Evolutionary conservation across 805 yeast genomes (phyloP), one percentile per base, ranked within the genome.

Genomic region (Kregervanrija pseudodelftensis): DNA sequence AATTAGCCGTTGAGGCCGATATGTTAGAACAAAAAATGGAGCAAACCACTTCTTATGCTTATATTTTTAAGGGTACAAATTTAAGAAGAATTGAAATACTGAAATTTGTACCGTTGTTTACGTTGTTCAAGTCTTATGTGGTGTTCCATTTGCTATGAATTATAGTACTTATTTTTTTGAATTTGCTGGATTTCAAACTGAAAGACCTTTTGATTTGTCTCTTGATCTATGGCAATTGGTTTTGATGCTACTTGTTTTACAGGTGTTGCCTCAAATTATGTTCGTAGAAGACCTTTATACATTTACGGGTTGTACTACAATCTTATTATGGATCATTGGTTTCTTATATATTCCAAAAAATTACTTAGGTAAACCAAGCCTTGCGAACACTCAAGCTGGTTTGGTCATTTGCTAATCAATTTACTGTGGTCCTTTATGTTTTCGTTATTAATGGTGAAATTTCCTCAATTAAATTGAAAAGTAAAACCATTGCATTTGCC

Each of bases 91-190:
- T 83, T 1, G 70, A 73, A 56, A 60, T 76, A 78, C 83, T 1
- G 70, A 73, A 56, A 60, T 76, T 33, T 40, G 45, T 40, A 30
- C 38, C 4, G 33, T 40, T 16, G 41, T 39, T 32, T 80, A 74
- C 60, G 63, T 71, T 51, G 72, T 78, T 73, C 79, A 74, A 59
- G 81, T 76, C 54, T 61, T 77, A 50, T 72, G 81, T 36, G 85
- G 85, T 50, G 73, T 76, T 73, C 78, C 79, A 53, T 80, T 77
- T 49, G 70, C 76, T 69, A 74, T 78, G 77, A 79, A 79, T 69
- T 79, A 78, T 55, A 74, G 79, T 45, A 80, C 77, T 41, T 74
- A 76, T 58, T 49, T 48, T 45, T 50, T 49, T 42, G 44, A 49
- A 41, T n/a, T 39, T 9, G 54, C 50, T 28, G 59, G 60, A 37